Evolutionary conservation across 2,329 filamentous ascomycete genomes (phyloP).

Genomic region (Colletotrichum tropicale): DNA sequence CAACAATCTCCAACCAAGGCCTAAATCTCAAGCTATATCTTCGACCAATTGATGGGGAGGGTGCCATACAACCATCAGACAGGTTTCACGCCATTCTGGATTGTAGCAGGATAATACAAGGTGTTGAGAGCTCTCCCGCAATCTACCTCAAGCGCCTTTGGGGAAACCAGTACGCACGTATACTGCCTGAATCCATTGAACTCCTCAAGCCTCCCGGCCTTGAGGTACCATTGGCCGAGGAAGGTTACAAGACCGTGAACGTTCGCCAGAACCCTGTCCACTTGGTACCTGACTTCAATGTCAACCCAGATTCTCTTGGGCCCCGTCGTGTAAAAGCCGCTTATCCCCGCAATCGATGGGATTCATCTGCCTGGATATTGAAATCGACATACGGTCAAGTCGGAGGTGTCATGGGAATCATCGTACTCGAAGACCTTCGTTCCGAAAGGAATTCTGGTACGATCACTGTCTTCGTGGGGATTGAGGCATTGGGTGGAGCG

Average conservation of each 20-base stretch:
- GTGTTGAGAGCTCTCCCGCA: background rate
- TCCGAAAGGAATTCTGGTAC: background rate
- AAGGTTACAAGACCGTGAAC: background rate
- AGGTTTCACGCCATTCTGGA: background rate
- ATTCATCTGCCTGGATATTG: background rate
- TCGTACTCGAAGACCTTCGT: background rate
- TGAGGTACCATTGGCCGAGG: background rate
- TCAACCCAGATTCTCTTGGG: background rate
- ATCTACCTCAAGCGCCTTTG: background rate
- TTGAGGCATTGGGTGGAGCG: rapidly evolving
- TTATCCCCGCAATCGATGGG: background rate
- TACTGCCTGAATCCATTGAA: background rate
- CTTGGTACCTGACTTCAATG: background rate
- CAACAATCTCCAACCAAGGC: background rate
- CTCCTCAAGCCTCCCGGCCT: background rate
- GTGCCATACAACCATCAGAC: rapidly evolving
- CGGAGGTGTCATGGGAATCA: background rate
- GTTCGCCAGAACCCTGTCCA: background rate
- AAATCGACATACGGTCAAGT: background rate
- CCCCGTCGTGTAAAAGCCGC: background rate
- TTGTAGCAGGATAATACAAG: background rate
- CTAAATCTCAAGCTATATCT: background rate
- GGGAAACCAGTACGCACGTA: background rate
- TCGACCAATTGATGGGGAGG: background rate
- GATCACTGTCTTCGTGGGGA: background rate